Evolutionary conservation across 805 yeast genomes (phyloP), one percentile per base, ranked within the genome.

Genomic region (Hanseniaspora vineae): DNA sequence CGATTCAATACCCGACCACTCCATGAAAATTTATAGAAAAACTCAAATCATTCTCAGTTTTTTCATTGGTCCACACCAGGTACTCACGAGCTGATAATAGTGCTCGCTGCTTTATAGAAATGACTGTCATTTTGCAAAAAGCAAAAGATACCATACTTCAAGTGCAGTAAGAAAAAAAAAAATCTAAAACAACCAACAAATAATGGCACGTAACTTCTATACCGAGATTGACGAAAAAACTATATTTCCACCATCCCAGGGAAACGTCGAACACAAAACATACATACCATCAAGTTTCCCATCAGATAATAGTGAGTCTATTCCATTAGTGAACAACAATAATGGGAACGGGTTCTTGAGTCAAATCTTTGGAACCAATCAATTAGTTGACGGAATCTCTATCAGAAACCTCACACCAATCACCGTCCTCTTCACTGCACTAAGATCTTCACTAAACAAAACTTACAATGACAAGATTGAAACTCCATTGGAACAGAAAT

Each of bases 361-460:
- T 15, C 49, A 51, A 15, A 3, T 54, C 2, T 35, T 57, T 20
- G 64, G 64, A 20, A 52, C 52, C 23, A 54, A 52, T 18, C 49
- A 56, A 42, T 40, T 58, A 40, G 47, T 56, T 14, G 60, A 59
- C 46, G 64, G 64, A 13, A 55, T 59, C 31, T 57, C 64, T 2
- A 55, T 58, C 12, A 56, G 64, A 31, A 51, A 56, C 39, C 64
- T 64, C 13, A 47, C 35, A 1, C 52, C 55, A 39, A 44, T 62
- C 44, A 50, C 51, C 11, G 31, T 42, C 1, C 49, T 52, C 17
- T 48, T 58, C 18, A 54, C 48, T 23, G 13, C 12, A 3, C 3
- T 40, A 12, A 40, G 43, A 40, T 19, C 43, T 6, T 19, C 31
- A 4, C 6, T 19, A 11, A 40, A 10, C 31, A n/a, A 40, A 19